phyloP scores from a whole-genome alignment of 2,329 filamentous ascomycete genomes.

The Penicillium italicum region DNA sequence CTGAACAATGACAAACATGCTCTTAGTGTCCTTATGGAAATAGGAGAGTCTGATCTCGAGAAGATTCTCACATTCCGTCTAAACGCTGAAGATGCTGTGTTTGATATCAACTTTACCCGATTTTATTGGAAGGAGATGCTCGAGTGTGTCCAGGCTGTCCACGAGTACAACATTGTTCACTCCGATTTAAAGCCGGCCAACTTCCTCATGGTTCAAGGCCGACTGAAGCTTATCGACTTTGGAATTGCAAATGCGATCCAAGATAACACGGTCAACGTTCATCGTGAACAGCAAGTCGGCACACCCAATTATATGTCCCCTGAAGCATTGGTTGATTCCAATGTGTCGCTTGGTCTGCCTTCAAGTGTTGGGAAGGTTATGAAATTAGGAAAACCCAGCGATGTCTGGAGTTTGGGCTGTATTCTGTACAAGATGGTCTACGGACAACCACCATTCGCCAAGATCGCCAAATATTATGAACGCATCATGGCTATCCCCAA shows the following conservation, averaged over 20 bases:
- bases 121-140: conserved; percentile 99
- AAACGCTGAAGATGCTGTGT: conserved; percentile 67
- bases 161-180: conserved; percentile 88
- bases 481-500: conserved; percentile 61
- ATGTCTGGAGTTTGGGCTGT: conserved; percentile 94
- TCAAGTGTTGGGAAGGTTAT: conserved; percentile 65
- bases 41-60: conserved; percentile 90
- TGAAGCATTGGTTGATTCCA: conserved; percentile 85
- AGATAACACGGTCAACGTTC: conserved; percentile 95
- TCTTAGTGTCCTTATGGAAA: conserved; percentile 91
- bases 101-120: conserved; percentile 89
- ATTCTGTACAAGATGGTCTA: conserved; percentile 99
- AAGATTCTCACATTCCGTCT: conserved; percentile 73
- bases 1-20: conserved; percentile 88
- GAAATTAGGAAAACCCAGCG: conserved; percentile 92
- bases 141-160: conserved; percentile 85
- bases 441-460: conserved; percentile 89
- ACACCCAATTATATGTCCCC: conserved; percentile 99
- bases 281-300: conserved; percentile 90
- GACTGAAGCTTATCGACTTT: conserved; percentile 95
- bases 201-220: conserved; percentile 86
- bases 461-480: conserved; percentile 82
- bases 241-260: conserved; percentile 97
- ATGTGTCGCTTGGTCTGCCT: conserved; percentile 55
- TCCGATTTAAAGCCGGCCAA: conserved; percentile 97